Evolutionary conservation across 805 yeast species (phyloP).

Genomic region (Saturnispora ahearnii): DNA sequence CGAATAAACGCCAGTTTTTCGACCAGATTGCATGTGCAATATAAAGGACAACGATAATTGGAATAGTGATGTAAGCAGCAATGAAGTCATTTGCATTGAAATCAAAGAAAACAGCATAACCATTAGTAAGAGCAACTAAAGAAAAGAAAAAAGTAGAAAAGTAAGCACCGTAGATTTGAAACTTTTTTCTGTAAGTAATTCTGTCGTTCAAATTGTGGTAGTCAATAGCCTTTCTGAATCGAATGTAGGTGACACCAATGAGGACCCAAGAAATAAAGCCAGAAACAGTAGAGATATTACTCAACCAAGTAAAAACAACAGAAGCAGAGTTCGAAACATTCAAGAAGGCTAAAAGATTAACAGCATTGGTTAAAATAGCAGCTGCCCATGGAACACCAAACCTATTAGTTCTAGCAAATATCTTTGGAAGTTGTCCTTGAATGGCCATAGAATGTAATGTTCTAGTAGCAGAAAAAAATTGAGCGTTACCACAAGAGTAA

Average conservation of each 20-base stretch:
- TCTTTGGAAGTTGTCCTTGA: slow-evolving; percentile 32
- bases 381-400: slow-evolving; percentile 50
- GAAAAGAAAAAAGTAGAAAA: slow-evolving; percentile 38
- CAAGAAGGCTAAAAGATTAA: slow-evolving; percentile 43
- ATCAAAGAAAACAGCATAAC: slow-evolving; percentile 55
- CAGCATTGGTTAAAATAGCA: slow-evolving; percentile 32
- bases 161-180: slow-evolving; percentile 53
- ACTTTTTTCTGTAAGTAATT: slow-evolving; percentile 46
- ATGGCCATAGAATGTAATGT: slow-evolving; percentile 33
- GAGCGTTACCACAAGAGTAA: slow-evolving; percentile 39
- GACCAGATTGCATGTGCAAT: slow-evolving; percentile 48
- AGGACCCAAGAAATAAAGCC: slow-evolving; percentile 60
- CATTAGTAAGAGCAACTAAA: slow-evolving; percentile 59
- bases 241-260: slow-evolving; percentile 42
- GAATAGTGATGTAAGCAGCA: slow-evolving; percentile 66
- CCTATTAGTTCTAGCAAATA: slow-evolving; percentile 32
- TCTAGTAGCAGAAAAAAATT: slow-evolving; percentile 35
- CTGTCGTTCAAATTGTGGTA: slow-evolving; percentile 46
- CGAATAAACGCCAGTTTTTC: slow-evolving; percentile 36
- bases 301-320: slow-evolving; percentile 53
- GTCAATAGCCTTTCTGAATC: slow-evolving; percentile 57
- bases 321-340: slow-evolving; percentile 46
- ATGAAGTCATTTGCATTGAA: slow-evolving; percentile 51
- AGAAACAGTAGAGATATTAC: slow-evolving; percentile 56
- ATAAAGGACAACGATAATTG: slow-evolving; percentile 44